Percentiles rank a stretch among this genome's conserved stretches.
These are phyloP conservation scores for Rubroboletus satanas DNA, from an alignment of 768 basidiomycete species.

Conservation along the genomic window DNA sequence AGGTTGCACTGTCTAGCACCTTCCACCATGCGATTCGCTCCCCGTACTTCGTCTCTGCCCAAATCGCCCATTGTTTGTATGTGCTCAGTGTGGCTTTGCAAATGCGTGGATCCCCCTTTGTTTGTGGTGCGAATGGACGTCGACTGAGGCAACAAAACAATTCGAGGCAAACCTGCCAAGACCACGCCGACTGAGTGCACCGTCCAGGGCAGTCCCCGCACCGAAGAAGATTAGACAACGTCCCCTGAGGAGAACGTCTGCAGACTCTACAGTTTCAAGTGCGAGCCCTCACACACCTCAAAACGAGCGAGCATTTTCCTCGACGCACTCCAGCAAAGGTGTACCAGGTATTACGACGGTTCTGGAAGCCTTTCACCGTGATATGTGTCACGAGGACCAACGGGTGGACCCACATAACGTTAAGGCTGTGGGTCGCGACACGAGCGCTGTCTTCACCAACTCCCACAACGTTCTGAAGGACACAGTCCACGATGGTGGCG, in stretches of 20 bases:
- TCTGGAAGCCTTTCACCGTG: conserved; percentile 19
- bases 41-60: conserved; percentile 42
- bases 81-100: conserved; percentile 43
- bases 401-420: conserved; percentile 14
- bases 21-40: conserved; percentile 44
- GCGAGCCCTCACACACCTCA: conserved; percentile 21
- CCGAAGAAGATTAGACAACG: conserved; percentile 10
- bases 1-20: conserved; percentile 31
- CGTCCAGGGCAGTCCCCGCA: conserved; percentile 11
- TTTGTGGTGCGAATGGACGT: conserved; percentile 50
- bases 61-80: conserved; percentile 43
- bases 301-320: conserved; percentile 12
- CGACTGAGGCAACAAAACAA: conserved; percentile 36
- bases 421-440: neutral
- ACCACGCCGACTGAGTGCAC: conserved; percentile 31
- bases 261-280: conserved; percentile 20
- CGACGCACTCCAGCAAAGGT: neutral
- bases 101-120: conserved; percentile 48
- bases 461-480: conserved; percentile 14
- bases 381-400: conserved; percentile 16
- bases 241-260: conserved; percentile 20
- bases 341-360: conserved; percentile 31
- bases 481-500: conserved; percentile 16
- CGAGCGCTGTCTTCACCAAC: neutral
- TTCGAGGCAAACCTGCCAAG: conserved; percentile 40